Percentiles rank a stretch among this genome's conserved stretches.
Evolutionary conservation across 495 filamentous ascomycete species (phyloP).

Genomic region (Tuber umbilicatum): DNA sequence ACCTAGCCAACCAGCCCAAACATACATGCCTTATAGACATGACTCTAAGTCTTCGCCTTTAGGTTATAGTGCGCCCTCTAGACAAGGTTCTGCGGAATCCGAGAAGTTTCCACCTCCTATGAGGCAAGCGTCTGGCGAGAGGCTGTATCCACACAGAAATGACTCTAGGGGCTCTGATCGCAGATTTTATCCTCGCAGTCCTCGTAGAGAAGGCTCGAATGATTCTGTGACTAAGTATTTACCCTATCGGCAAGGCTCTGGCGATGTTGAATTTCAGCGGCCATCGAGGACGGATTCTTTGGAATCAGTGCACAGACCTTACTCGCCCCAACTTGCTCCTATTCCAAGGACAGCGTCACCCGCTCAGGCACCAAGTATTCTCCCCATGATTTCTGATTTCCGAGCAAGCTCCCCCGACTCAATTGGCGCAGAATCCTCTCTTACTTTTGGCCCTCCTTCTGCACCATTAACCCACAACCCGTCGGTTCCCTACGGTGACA

Average conservation of each 20-base stretch:
- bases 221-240: conserved; percentile 28
- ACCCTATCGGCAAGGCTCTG: conserved; percentile 35
- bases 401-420: conserved; percentile 24
- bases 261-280: conserved; percentile 1
- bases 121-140: conserved; percentile 28
- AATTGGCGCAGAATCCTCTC: conserved; percentile 14
- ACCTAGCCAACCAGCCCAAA: conserved; percentile 4
- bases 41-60: conserved; percentile 32
- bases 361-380: conserved; percentile 15
- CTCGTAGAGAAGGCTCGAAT: conserved; percentile 28
- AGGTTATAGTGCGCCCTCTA: conserved; percentile 14
- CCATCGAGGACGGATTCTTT: conserved; percentile 2
- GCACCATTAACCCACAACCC: conserved; percentile 59
- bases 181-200: conserved; percentile 26
- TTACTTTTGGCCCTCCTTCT: conserved; percentile 43
- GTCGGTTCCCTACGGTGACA: conserved; percentile 51
- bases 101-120: conserved; percentile 31
- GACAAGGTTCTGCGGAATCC: conserved; percentile 31
- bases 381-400: conserved; percentile 32
- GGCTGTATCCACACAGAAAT: conserved; percentile 30
- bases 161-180: conserved; percentile 33
- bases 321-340: neutral
- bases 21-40: conserved; percentile 37
- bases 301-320: neutral
- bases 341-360: neutral